phyloP scores from a whole-genome alignment of 106 monocot species.

The Hemerocallis citrina region DNA sequence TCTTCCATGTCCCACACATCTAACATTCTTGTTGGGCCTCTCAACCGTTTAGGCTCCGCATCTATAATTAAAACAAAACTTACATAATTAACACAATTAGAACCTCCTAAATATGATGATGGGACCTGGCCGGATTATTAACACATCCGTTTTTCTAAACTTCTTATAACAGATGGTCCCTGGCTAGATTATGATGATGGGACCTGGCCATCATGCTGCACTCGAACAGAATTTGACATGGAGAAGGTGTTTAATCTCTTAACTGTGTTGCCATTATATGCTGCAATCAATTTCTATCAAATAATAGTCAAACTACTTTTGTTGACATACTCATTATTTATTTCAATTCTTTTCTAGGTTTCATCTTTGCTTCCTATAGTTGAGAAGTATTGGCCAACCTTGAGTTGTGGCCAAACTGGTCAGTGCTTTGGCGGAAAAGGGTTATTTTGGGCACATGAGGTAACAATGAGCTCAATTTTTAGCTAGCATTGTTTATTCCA shows the following conservation, averaged over 20 bases:
- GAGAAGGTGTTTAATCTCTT: conserved; percentile 41
- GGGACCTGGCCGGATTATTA: no score
- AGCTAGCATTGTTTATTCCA: not conserved
- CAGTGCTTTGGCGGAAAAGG: conserved; percentile 81
- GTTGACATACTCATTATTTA: not conserved
- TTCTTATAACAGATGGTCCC: conserved; percentile 73
- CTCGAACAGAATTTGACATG: conserved; percentile 35
- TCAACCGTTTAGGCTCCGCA: no score
- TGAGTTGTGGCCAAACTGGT: conserved; percentile 64
- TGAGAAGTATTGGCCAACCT: conserved; percentile 83
- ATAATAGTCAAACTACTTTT: not conserved
- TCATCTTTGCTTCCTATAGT: conserved; percentile 52
- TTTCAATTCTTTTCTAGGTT: conserved; percentile 31
- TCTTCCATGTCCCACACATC: no score
- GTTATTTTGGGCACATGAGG: conserved; percentile 96
- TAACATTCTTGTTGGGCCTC: no score
- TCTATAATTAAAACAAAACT: no score
- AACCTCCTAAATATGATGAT: no score
- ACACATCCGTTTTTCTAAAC: not conserved
- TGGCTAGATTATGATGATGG: conserved; percentile 95
- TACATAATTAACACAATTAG: no score
- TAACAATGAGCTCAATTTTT: conserved; percentile 9
- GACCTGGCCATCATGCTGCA: conserved; percentile 88
- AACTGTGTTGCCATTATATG: not conserved
- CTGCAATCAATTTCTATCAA: no score